Evolutionary conservation across 148 eudicot species (phyloP).

Genomic region (Rhododendron ferrugineum): DNA sequence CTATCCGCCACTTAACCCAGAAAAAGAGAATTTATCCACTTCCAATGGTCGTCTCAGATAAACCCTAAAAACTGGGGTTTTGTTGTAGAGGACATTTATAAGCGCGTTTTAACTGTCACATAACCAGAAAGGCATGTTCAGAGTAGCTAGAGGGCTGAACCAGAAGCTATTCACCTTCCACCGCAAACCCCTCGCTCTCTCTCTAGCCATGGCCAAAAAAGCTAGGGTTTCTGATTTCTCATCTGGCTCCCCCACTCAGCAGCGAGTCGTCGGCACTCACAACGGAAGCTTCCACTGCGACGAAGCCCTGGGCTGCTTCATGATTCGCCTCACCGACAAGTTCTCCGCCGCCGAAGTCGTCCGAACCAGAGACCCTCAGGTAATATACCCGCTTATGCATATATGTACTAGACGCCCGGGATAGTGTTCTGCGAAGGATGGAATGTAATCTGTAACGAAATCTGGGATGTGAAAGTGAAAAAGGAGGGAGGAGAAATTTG

Average conservation of each 20-base stretch:
- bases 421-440: neutral
- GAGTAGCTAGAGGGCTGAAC: slow-evolving; percentile 14
- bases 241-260: slow-evolving; percentile 27
- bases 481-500: neutral
- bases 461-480: neutral
- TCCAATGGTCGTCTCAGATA: neutral
- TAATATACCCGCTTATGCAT: neutral
- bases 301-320: slow-evolving; percentile 90
- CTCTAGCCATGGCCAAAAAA: slow-evolving; percentile 26
- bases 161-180: slow-evolving; percentile 16
- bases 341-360: slow-evolving; percentile 55
- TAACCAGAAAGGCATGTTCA: slow-evolving; percentile 17
- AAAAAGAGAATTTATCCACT: neutral
- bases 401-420: neutral
- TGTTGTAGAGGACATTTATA: neutral
- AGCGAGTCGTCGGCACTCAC: slow-evolving; percentile 80
- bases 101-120: neutral
- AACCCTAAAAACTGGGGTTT: neutral
- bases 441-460: neutral
- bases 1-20: too few relatives aligned
- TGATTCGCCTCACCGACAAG: slow-evolving; percentile 70
- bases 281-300: slow-evolving; percentile 96
- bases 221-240: slow-evolving; percentile 40
- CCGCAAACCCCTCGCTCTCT: neutral
- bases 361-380: slow-evolving; percentile 78